Evolutionary conservation across 805 yeast genomes (phyloP), one percentile per base, ranked within the genome.

Genomic region (Candida ulmi): DNA sequence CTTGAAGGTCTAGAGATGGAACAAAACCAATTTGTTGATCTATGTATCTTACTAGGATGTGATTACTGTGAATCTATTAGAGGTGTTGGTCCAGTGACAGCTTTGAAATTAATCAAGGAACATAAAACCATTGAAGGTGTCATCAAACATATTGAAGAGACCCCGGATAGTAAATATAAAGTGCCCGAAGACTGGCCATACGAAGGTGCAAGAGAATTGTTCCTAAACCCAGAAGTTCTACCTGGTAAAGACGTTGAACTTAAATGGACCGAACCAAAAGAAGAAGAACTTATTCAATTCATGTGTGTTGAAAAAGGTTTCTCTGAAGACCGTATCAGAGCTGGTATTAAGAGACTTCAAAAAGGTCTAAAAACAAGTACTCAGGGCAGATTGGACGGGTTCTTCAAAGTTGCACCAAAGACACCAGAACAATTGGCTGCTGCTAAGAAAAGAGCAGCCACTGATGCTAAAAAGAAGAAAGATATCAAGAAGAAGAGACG

Each of bases 71-170:
- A 91, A 48, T 85, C 96, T 4, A 90, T 93, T 42, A 78, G 78
- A 52, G 99, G 99, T 18, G 82, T 93, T 44, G 99, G 99, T 8
- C 98, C 98, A 1, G 93, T 85, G 2, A 91, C 96, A 1, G 99
- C 97, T 0, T 69, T 75, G 46, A 91, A 93, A 55, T 70, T 93
- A 44, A 87, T 93, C 45, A 83, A 80, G 56, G 96, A 91, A 55
- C 88, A 87, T 59, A 80, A 83, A 1, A 71, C 83, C 0, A 69
- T 93, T 35, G 98, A 91, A 45, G 81, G 80, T 29, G 79, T 93
- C 31, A 75, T 91, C 30, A 79, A 78, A 50, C 68, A 63, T 43
- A 75, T 88, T 27, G 71, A 78, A 37, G 58, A 54, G 5, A 60
- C 58, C 21, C 65, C 70, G 19, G 69, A 67, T n/a, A 71, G 69